Evolutionary conservation across 2,329 filamentous ascomycete genomes (phyloP).

Genomic region (Fusarium veterinarium): DNA sequence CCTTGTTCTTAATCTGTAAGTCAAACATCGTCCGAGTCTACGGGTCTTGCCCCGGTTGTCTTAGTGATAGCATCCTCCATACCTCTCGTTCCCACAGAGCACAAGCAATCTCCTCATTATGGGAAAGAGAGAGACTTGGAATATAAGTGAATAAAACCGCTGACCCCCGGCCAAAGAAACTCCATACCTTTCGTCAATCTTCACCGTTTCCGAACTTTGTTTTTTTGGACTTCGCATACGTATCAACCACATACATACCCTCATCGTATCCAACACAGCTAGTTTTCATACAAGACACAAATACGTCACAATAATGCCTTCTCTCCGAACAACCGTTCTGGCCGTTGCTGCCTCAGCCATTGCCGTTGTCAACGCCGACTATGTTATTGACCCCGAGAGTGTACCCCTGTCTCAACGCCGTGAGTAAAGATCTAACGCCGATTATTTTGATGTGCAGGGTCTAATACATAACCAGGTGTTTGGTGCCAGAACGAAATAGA

Average conservation of each 20-base stretch:
- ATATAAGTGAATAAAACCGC: slow-evolving; percentile 16
- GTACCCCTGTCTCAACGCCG: slow-evolving; percentile 65
- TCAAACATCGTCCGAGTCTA: slow-evolving; percentile 4
- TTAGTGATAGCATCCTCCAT: slow-evolving; percentile 26
- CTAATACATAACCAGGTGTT: slow-evolving; percentile 54
- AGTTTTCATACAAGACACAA: slow-evolving; percentile 2
- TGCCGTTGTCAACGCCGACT: slow-evolving; percentile 65
- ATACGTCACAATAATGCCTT: slow-evolving; percentile 60
- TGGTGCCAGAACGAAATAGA: slow-evolving; percentile 75
- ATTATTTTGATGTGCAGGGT: not conserved
- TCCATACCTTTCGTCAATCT: slow-evolving; percentile 15
- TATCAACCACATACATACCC: slow-evolving; percentile 14
- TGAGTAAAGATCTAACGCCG: slow-evolving; percentile 51
- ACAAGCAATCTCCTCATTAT: not conserved
- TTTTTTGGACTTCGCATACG: slow-evolving; percentile 6
- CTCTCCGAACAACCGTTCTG: slow-evolving; percentile 64
- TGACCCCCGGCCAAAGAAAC: slow-evolving; percentile 21
- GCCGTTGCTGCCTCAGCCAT: slow-evolving; percentile 64
- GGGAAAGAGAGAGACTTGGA: slow-evolving; percentile 6
- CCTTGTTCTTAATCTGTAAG: slow-evolving; percentile 23
- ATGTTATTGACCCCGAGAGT: slow-evolving; percentile 69
- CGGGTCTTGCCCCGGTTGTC: slow-evolving; percentile 24
- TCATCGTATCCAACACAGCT: slow-evolving; percentile 9
- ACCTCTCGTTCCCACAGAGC: slow-evolving; percentile 19
- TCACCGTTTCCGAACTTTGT: slow-evolving; percentile 18